Evolutionary conservation across 1,139 yeast species (phyloP).

Genomic region (Lodderomyces margitis): DNA sequence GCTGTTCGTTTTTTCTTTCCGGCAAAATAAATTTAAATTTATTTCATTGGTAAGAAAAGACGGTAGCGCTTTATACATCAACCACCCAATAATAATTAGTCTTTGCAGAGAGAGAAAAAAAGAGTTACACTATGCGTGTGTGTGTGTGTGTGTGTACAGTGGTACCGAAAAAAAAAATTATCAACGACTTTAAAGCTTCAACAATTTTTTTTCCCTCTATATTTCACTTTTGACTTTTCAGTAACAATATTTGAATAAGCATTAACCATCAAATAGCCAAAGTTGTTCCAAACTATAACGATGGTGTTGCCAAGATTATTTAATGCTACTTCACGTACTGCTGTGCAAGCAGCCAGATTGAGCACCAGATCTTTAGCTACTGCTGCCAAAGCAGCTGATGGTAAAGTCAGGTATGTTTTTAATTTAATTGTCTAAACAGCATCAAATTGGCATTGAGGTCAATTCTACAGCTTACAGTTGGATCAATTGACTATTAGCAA

Average conservation of each 20-base stretch:
- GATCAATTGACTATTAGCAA: background rate
- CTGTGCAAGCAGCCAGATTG: slow-evolving; percentile 79
- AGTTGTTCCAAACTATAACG: slow-evolving; percentile 19
- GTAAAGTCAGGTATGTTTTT: slow-evolving; percentile 83
- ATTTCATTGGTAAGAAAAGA: background rate
- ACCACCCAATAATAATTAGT: background rate
- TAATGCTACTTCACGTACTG: slow-evolving; percentile 86
- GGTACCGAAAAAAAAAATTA: slow-evolving; percentile 7
- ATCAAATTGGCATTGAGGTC: too few species aligned
- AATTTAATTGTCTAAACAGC: background rate
- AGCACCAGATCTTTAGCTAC: slow-evolving; percentile 85
- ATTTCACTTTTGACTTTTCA: slow-evolving; percentile 13
- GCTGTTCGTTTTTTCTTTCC: too few species aligned
- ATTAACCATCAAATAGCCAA: slow-evolving; percentile 11
- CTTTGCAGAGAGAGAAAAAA: slow-evolving; percentile 4
- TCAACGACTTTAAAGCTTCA: slow-evolving; percentile 7
- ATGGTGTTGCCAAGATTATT: slow-evolving; percentile 90
- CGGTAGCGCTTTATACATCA: background rate
- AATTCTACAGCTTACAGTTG: background rate
- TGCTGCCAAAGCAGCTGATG: slow-evolving; percentile 51
- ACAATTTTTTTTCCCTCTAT: slow-evolving; percentile 14
- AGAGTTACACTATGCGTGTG: too few species aligned
- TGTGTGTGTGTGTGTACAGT: slow-evolving; percentile 5
- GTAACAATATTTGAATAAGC: slow-evolving; percentile 13
- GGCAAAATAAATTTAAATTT: too few species aligned